These are phyloP conservation scores for Eleusine coracana DNA, from an alignment of 176 grass and related monocot species.

Conservation along the genomic window DNA sequence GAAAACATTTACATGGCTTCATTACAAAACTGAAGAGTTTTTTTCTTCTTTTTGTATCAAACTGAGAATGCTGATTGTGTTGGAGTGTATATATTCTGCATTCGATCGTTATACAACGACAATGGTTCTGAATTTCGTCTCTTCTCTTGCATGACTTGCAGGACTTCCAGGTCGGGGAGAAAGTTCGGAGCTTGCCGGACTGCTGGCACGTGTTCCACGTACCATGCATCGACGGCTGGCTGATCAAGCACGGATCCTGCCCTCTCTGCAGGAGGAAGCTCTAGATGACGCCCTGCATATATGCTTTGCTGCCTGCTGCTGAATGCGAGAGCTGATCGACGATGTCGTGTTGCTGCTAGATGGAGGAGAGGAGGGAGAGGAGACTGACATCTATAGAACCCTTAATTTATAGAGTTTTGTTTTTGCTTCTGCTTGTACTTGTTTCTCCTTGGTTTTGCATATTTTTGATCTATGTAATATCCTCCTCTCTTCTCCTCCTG, in stretches of 20 bases:
- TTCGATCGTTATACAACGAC: not conserved
- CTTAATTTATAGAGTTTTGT: constrained; percentile 54
- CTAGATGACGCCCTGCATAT: constrained; percentile 28
- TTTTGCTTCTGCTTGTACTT: not conserved
- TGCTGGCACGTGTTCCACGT: constrained; percentile 87
- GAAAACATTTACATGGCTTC: too few species aligned
- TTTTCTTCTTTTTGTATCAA: not conserved
- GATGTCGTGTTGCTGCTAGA: not conserved
- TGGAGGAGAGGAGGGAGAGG: constrained; percentile 18
- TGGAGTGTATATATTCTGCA: not conserved
- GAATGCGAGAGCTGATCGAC: constrained; percentile 15
- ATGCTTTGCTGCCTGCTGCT: constrained; percentile 17
- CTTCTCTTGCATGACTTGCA: constrained; percentile 11
- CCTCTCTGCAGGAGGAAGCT: constrained; percentile 79
- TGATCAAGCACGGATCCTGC: constrained; percentile 82
- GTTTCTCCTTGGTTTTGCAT: constrained; percentile 18
- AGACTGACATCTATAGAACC: constrained; percentile 65
- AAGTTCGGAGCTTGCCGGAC: constrained; percentile 69
- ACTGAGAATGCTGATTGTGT: not conserved
- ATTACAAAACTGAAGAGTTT: too few species aligned
- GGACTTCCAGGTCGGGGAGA: constrained; percentile 79
- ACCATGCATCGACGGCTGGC: constrained; percentile 79
- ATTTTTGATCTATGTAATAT: constrained; percentile 37
- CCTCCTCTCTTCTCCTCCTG: not conserved
- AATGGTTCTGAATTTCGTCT: not conserved